These are phyloP conservation scores for Candida anutae DNA, from an alignment of 1,139 yeast species.

Conservation along the genomic window DNA sequence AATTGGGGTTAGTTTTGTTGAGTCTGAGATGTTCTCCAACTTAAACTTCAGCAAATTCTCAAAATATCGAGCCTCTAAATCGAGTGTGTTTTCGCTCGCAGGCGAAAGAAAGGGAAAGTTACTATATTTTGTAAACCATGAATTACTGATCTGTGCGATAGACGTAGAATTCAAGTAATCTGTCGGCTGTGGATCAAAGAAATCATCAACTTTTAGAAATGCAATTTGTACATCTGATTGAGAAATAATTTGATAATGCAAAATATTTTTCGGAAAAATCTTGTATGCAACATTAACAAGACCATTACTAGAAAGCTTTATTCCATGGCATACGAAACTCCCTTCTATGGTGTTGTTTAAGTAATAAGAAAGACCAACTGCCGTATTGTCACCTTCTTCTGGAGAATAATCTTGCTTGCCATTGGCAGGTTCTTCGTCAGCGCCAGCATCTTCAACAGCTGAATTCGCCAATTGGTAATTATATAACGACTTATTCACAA, in stretches of 20 bases:
- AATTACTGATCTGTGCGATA: slow-evolving; percentile 10
- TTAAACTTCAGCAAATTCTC: slow-evolving; percentile 14
- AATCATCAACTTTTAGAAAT: slow-evolving; percentile 5
- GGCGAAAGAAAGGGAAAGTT: slow-evolving; percentile 14
- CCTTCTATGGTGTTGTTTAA: slow-evolving; percentile 22
- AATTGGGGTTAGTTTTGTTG: slow-evolving; percentile 6
- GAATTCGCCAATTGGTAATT: slow-evolving; percentile 22
- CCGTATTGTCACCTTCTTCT: slow-evolving; percentile 3
- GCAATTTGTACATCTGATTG: slow-evolving; percentile 18
- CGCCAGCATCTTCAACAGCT: slow-evolving; percentile 13
- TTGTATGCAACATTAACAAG: slow-evolving; percentile 19
- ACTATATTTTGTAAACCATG: slow-evolving; percentile 13
- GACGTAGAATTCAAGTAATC: slow-evolving; percentile 5
- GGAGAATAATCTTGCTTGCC: not conserved
- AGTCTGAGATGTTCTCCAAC: no score
- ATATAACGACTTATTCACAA: slow-evolving; percentile 15
- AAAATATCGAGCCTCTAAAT: slow-evolving; percentile 8
- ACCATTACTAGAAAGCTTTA: slow-evolving; percentile 14
- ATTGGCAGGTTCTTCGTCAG: slow-evolving; percentile 1
- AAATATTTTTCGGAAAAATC: slow-evolving; percentile 20
- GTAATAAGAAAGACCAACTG: slow-evolving; percentile 11
- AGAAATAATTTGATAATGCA: slow-evolving; percentile 24
- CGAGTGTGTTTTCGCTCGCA: not conserved
- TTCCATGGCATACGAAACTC: slow-evolving; percentile 19
- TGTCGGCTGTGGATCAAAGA: slow-evolving; percentile 1